A percentile compares a stretch with the other conserved stretches of the same genome.
These are phyloP conservation scores for Xylaria sp. DNA, from an alignment of 2,329 filamentous ascomycete species.

Conservation along the genomic window DNA sequence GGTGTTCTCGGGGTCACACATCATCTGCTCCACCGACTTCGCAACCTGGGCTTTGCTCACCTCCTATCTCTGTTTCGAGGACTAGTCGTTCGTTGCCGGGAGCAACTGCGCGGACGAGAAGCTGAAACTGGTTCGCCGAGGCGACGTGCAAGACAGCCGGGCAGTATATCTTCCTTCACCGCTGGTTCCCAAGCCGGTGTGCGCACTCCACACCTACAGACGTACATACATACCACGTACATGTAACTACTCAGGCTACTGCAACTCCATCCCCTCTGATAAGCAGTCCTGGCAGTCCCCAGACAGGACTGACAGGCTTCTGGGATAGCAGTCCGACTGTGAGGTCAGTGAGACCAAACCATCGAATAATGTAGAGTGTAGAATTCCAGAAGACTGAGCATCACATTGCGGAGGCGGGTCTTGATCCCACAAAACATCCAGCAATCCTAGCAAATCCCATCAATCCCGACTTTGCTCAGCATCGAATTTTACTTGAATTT, in stretches of 20 bases:
- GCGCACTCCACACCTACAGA: slow-evolving; percentile 10
- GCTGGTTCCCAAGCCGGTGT: slow-evolving; percentile 25
- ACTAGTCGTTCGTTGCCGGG: slow-evolving; percentile 1
- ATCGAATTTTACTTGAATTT: not conserved
- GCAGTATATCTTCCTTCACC: slow-evolving; percentile 22
- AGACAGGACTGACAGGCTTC: no score
- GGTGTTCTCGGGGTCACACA: slow-evolving; percentile 4
- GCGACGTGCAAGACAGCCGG: slow-evolving; percentile 5
- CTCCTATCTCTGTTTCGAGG: not conserved
- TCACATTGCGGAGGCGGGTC: not conserved
- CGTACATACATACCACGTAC: no score
- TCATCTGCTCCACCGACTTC: not conserved
- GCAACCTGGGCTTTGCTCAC: slow-evolving; percentile 7
- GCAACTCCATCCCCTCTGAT: no score
- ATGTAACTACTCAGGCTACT: no score
- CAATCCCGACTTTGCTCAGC: no score
- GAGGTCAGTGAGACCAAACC: not conserved
- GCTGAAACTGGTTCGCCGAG: slow-evolving; percentile 5
- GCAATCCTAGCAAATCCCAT: no score
- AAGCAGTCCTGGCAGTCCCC: no score
- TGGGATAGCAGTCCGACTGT: no score
- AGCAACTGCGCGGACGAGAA: slow-evolving; percentile 2
- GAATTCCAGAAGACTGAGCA: not conserved
- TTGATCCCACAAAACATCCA: not conserved
- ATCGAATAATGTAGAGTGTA: no score